Percentiles rank a stretch among this genome's conserved stretches.
Conservation (phyloP, 345 rosid species). For the Noccaea bulbosa region DNA sequence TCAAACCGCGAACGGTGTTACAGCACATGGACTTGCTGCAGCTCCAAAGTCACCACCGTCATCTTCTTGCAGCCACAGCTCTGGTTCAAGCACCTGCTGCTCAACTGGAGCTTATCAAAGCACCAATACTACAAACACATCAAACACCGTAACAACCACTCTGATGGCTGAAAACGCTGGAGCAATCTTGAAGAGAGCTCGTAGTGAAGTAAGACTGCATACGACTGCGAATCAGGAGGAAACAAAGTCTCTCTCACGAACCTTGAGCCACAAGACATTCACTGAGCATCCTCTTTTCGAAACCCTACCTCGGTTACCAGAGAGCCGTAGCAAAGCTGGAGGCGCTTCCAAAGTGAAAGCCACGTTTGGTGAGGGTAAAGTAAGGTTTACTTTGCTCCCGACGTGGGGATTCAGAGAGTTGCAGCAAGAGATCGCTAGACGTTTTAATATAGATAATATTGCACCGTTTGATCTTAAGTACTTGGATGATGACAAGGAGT, state of each 20-base stretch:
- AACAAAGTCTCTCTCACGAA: conserved; percentile 57
- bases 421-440: conserved; percentile 62
- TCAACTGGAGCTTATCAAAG: conserved; percentile 66
- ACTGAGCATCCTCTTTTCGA: conserved; percentile 48
- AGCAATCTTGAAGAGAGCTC: conserved; percentile 60
- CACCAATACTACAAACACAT: conserved; percentile 39
- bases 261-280: conserved; percentile 67
- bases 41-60: conserved; percentile 63
- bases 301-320: conserved; percentile 47
- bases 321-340: conserved; percentile 34
- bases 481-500: conserved; percentile 72
- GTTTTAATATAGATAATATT: conserved; percentile 53
- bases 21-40: conserved; percentile 48
- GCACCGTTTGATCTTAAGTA: conserved; percentile 58
- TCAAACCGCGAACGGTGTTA: conserved; percentile 51
- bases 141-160: conserved; percentile 35
- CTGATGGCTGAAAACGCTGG: conserved; percentile 47
- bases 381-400: conserved; percentile 63
- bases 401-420: conserved; percentile 55
- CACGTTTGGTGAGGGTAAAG: conserved; percentile 63
- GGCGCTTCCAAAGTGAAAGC: conserved; percentile 64
- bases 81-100: conserved; percentile 72
- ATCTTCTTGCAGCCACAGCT: conserved; percentile 82
- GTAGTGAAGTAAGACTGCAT: conserved; percentile 60
- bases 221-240: conserved; percentile 56